Base-by-base conservation (phyloP, 2,329 filamentous ascomycete species). In the Trichophyton simii region DNA sequence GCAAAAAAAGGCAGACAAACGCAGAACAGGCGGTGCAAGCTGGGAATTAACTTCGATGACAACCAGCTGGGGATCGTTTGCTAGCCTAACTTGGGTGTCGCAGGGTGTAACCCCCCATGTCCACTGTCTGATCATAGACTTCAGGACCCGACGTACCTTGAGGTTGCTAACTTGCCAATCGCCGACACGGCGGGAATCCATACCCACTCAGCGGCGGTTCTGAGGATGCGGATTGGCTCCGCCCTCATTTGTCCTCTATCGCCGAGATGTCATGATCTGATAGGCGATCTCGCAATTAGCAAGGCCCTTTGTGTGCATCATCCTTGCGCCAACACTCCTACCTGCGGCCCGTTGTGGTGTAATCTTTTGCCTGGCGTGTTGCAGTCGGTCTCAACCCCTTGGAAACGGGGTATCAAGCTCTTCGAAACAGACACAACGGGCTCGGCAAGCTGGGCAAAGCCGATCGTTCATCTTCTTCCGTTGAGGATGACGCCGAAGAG, bases 221-320 rank as follows among this genome's bases (percentile, higher is more conserved):
- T 34, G 25, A 31, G n/a, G 44, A 25, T 54, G 50, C 50, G 28
- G 50, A 54, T 54, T 54, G 50, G 42, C 58, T 59, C 38, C 44
- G 58, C 42, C 42, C 38, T 59, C 36, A 50, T 59, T 50, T 46
- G 58, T 50, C 41, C 42, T 59, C 38, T 44, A 59, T 59, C 44
- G 44, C 58, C 58, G 44, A 50, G 58, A 59, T 41, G 55, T n/a
- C 34, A 31, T 31, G 20, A 58, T 41, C 50, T 54, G 50, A 54
- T 34, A 54, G 50, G 50, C 50, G 50, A 54, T 54, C 50, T 54
- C 28, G 50, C 50, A n/a, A 34, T 54, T 31, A 54, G 31, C 50
- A 48, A 11, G 44, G 44, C 22, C 44, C n/a, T 48, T 48, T 48
- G 44, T 48, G 44, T 48, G 50, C 22, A 31, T 34, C 50, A 54